Conservation (phyloP, 352 stramenopile genomes). For the Aphanomyces cochlioides region DNA sequence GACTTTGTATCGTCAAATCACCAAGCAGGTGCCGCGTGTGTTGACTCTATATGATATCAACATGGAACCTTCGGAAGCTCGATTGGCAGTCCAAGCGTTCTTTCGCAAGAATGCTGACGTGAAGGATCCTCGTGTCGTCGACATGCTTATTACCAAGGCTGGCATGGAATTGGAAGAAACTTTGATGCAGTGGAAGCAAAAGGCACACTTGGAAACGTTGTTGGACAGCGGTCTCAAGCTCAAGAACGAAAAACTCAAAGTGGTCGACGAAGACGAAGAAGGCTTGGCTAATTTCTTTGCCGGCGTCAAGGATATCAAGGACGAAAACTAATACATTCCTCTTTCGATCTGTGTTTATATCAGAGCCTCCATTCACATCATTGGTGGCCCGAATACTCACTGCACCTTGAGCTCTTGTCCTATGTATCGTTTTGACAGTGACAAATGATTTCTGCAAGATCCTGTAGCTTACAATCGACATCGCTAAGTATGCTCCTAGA, state of each 20-base stretch:
- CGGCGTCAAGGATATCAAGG: slow-evolving; percentile 65
- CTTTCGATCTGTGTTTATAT: neutral
- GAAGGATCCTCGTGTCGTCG: slow-evolving; percentile 91
- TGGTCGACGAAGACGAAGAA: slow-evolving; percentile 46
- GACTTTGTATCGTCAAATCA: slow-evolving; percentile 86
- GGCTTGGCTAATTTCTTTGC: slow-evolving; percentile 79
- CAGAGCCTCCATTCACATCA: too few species aligned
- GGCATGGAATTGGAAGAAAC: slow-evolving; percentile 98
- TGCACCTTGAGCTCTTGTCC: neutral
- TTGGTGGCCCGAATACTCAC: neutral
- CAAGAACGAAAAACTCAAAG: slow-evolving; percentile 37
- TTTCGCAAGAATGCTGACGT: slow-evolving; percentile 94
- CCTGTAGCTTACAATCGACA: too few species aligned
- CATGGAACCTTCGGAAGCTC: slow-evolving; percentile 88
- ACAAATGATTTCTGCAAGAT: too few species aligned
- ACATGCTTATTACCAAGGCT: slow-evolving; percentile 96
- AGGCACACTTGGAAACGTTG: slow-evolving; percentile 90
- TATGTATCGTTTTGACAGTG: neutral
- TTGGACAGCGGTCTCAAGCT: slow-evolving; percentile 63
- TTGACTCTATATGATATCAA: slow-evolving; percentile 97
- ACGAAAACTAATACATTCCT: slow-evolving; percentile 44
- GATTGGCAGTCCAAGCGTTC: slow-evolving; percentile 86
- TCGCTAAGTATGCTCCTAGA: too few species aligned
- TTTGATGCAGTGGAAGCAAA: slow-evolving; percentile 98
- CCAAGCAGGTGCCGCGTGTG: slow-evolving; percentile 92